Evolutionary conservation across 192 early-diverging fungal species (phyloP), one percentile per base, ranked within the genome.

Genomic region (Dimargaris xerosporica): DNA sequence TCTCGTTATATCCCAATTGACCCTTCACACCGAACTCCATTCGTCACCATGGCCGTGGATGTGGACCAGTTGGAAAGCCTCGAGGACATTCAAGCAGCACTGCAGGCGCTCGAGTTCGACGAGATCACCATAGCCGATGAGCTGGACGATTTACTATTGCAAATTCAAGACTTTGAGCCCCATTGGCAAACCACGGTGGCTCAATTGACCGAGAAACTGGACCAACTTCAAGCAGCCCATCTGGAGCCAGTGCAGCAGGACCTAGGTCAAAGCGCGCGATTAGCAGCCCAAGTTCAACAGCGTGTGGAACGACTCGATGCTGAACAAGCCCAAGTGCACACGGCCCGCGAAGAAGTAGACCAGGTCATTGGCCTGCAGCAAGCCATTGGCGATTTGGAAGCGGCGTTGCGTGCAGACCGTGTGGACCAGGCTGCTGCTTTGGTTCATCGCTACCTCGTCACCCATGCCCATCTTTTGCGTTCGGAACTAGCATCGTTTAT

Each of bases 401-500:
- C 12, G 25, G 54, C 54, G 12, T n/a, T 56, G 28, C 9, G 31
- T 30, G 26, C 9, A 10, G 9, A 7, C 5, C 15, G 26, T 29
- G 15, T 56, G 17, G 54, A 56, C n/a, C 54, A 56, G 54, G 54
- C 54, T 4, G 12, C 54, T 13, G 54, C 54, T 4, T 29, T 56
- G 34, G 54, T 56, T 16, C 54, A 56, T 56, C 54, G 54, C 9
- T 56, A 56, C 31, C 30, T 56, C 23, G n/a, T 5, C 16, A 29
- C 31, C 6, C 11, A 11, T n/a, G 15, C 54, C 28, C 17, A 56
- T 12, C 13, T 56, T 10, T n/a, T 56, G 3, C 26, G 31, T 25
- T 56, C 54, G 12, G 30, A 56, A 10, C 30, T 56, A 6, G 25
- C 34, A 6, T 11, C 26, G 30, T n/a, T 56, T 16, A n/a, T 56